phyloP scores from a whole-genome alignment of 2,329 filamentous ascomycete species.

The Botrytis deweyae region DNA sequence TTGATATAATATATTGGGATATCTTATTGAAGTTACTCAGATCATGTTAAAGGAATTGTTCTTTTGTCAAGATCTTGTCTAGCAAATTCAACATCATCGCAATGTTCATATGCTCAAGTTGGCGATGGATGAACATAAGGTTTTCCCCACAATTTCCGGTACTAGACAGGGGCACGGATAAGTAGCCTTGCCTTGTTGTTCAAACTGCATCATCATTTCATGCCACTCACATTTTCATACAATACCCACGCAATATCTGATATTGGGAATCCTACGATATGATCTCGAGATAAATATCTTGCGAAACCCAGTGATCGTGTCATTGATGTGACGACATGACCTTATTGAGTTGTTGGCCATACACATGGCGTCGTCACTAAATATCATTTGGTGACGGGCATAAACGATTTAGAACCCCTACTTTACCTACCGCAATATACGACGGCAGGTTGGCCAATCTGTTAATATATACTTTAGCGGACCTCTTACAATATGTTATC shows the following conservation, averaged over 20 bases:
- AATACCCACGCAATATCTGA: background rate
- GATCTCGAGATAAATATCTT: background rate
- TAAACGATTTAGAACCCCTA: background rate
- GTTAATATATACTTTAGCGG: no score
- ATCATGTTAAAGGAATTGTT: background rate
- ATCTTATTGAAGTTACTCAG: background rate
- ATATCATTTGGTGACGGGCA: background rate
- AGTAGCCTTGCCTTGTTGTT: background rate
- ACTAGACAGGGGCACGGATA: conserved; percentile 9
- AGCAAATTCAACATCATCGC: background rate
- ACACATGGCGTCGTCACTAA: background rate
- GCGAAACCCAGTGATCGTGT: background rate
- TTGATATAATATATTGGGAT: background rate
- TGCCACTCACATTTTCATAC: background rate
- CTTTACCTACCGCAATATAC: no score
- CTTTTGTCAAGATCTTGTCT: background rate
- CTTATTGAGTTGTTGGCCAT: background rate
- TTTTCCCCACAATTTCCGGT: conserved; percentile 19
- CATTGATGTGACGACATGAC: background rate
- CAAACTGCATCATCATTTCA: background rate
- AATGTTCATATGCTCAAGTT: conserved; percentile 8
- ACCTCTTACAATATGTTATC: no score
- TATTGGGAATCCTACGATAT: background rate
- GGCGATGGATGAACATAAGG: conserved; percentile 1
- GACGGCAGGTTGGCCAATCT: no score